Conservation (phyloP, 2,329 filamentous ascomycete genomes). For the Colletotrichum abscissum region DNA sequence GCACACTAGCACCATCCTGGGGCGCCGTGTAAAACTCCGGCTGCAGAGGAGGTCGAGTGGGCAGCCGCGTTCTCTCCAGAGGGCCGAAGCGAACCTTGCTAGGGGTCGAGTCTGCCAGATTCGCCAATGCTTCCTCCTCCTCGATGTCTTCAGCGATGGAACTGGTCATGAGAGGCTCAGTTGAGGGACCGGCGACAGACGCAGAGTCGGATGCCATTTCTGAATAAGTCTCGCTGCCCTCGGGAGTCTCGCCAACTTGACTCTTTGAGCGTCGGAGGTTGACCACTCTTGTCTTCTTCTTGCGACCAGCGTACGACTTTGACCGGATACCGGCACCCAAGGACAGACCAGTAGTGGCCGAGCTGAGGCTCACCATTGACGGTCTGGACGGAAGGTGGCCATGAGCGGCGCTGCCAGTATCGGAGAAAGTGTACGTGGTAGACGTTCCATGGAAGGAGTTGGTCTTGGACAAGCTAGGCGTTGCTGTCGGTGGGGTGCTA, state of each 20-base stretch:
- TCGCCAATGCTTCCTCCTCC: conserved; percentile 50
- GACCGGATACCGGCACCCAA: conserved; percentile 69
- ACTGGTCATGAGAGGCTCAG: conserved; percentile 67
- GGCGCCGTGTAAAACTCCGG: conserved; percentile 46
- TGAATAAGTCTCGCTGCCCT: conserved; percentile 59
- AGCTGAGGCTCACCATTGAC: conserved; percentile 71
- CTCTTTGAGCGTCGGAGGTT: conserved; percentile 77
- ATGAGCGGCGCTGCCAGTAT: conserved; percentile 73
- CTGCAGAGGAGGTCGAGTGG: conserved; percentile 46
- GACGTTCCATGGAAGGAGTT: conserved; percentile 70
- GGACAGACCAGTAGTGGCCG: conserved; percentile 70
- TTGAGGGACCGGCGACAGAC: conserved; percentile 69
- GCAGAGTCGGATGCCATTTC: conserved; percentile 60
- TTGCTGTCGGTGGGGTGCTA: conserved; percentile 57
- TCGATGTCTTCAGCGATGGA: conserved; percentile 71
- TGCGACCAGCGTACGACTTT: conserved; percentile 73
- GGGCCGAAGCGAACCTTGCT: conserved; percentile 56
- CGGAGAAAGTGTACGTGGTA: conserved; percentile 80
- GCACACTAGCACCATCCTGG: conserved; percentile 24
- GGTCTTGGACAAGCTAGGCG: conserved; percentile 69
- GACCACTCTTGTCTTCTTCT: conserved; percentile 86
- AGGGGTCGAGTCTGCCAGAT: conserved; percentile 38
- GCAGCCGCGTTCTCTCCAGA: conserved; percentile 42
- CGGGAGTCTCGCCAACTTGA: conserved; percentile 63
- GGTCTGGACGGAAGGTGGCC: conserved; percentile 75